Evolutionary conservation across 2,329 filamentous ascomycete species (phyloP).

Genomic region (Neofusicoccum sp.): DNA sequence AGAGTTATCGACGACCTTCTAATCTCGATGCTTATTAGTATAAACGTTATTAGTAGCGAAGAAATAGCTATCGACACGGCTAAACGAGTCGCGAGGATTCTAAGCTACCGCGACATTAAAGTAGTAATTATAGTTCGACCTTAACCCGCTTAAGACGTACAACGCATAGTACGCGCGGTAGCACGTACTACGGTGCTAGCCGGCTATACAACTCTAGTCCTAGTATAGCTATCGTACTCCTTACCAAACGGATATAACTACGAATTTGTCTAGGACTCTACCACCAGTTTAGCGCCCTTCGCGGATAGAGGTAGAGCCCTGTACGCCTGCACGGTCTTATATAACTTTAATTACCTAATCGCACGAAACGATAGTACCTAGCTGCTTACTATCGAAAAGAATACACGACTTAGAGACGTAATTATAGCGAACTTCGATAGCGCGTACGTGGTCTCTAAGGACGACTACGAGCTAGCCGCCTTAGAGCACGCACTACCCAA

Average conservation of each 20-base stretch:
- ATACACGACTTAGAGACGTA: not conserved
- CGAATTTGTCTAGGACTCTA: not conserved
- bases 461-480: not conserved
- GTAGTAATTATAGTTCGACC: not conserved
- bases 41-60: not conserved
- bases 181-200: not conserved
- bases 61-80: not conserved
- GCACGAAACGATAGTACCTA: not conserved
- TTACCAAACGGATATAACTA: not conserved
- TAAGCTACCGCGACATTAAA: not conserved
- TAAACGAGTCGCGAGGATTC: too few relatives aligned
- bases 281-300: not conserved
- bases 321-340: not conserved
- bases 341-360: not conserved
- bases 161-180: not conserved
- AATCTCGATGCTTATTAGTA: not conserved
- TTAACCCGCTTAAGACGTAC: not conserved
- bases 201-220: not conserved
- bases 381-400: not conserved
- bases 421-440: not conserved
- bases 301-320: not conserved
- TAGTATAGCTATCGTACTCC: not conserved
- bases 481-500: not conserved
- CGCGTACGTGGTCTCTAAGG: too few relatives aligned
- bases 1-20: not conserved